A percentile compares a stretch with the other conserved stretches of the same genome.
Conservation (phyloP, 352 stramenopile genomes). For the Phytophthora cryptogea region DNA sequence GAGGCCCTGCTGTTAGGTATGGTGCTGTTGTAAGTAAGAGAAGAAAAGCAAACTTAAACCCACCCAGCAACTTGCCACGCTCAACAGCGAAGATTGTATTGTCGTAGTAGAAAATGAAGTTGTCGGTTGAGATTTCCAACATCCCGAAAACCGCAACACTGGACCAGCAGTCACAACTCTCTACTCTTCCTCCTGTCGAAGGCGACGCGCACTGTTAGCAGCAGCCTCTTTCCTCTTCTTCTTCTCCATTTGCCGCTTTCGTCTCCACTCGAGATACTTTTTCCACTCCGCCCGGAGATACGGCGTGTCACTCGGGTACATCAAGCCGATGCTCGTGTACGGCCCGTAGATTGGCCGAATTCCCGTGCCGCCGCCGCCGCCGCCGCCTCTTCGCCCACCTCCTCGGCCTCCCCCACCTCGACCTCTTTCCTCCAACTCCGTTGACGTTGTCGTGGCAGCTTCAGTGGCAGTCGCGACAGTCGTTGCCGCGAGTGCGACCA, state of each 20-base stretch:
- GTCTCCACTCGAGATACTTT: neutral
- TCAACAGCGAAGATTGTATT: too few relatives aligned
- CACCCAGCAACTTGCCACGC: too few relatives aligned
- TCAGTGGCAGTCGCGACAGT: neutral
- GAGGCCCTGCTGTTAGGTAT: too few relatives aligned
- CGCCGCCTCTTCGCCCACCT: neutral
- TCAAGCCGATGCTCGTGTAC: neutral
- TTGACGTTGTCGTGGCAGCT: neutral
- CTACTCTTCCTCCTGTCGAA: neutral
- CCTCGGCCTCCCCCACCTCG: neutral
- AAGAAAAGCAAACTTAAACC: too few relatives aligned
- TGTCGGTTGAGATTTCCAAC: too few relatives aligned
- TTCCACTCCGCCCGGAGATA: neutral
- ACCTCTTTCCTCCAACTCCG: neutral
- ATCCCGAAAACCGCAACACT: too few relatives aligned
- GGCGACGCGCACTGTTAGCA: neutral
- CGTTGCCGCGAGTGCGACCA: constrained; percentile 1
- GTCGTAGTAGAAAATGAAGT: too few relatives aligned
- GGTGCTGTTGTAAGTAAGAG: too few relatives aligned
- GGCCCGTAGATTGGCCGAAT: neutral
- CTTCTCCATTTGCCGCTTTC: neutral
- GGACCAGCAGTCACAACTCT: too few relatives aligned
- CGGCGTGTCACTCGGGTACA: neutral
- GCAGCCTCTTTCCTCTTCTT: neutral
- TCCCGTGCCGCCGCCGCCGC: neutral